Conservation (phyloP, 2,329 filamentous ascomycete species). For the Lasiodiplodia sp. region DNA sequence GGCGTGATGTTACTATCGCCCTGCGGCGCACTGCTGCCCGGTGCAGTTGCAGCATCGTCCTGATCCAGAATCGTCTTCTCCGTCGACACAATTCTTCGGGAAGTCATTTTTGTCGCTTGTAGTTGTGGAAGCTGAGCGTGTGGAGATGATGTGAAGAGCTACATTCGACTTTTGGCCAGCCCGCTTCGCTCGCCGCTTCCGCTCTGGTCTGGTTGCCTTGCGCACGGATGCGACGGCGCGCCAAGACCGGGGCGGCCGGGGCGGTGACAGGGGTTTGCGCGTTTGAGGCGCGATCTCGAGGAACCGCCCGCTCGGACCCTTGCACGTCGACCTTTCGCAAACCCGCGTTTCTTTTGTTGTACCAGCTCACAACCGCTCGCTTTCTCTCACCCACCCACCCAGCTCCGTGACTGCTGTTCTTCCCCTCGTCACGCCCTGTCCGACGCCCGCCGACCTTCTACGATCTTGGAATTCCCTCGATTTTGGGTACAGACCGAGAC, state of each 20-base stretch:
- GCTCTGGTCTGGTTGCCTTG: background rate
- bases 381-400: background rate
- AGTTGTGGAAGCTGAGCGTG: background rate
- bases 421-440: background rate
- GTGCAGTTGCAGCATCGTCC: constrained; percentile 41
- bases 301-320: background rate
- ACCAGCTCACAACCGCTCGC: background rate
- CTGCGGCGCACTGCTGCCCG: constrained; percentile 44
- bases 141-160: constrained; percentile 24
- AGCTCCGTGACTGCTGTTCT: background rate
- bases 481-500: background rate
- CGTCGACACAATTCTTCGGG: constrained; percentile 68
- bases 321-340: constrained; percentile 22
- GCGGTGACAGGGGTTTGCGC: constrained; percentile 6
- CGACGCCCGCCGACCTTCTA: background rate
- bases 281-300: background rate
- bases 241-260: constrained; percentile 6
- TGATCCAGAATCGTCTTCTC: constrained; percentile 69
- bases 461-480: background rate
- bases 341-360: background rate
- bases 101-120: constrained; percentile 63
- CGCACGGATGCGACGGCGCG: background rate
- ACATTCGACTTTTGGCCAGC: background rate
- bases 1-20: constrained; percentile 77
- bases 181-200: background rate